phyloP scores from a whole-genome alignment of 2,329 filamentous ascomycete genomes.

The Phialophora tarda region DNA sequence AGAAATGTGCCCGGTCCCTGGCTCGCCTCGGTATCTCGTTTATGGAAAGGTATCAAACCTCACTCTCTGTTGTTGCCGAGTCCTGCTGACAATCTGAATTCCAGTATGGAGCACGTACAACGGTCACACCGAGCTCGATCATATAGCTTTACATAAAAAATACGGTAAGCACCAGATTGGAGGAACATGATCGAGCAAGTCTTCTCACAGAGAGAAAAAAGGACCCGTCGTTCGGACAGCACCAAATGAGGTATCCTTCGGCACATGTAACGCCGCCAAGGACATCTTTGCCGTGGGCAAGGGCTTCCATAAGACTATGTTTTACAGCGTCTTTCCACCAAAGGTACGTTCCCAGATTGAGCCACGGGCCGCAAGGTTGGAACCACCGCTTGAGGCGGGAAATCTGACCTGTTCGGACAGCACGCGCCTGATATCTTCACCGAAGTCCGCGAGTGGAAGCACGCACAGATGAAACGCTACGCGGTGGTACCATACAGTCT shows the following conservation, averaged over 20 bases:
- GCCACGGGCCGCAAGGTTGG: background rate
- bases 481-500: conserved; percentile 41
- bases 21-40: conserved; percentile 47
- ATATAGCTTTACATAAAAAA: conserved; percentile 47
- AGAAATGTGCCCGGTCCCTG: conserved; percentile 51
- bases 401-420: conserved; percentile 46
- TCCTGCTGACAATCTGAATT: background rate
- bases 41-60: conserved; percentile 44
- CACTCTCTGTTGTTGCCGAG: background rate
- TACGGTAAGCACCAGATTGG: conserved; percentile 37
- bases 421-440: conserved; percentile 65
- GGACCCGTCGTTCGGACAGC: conserved; percentile 57
- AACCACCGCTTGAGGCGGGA: background rate
- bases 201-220: conserved; percentile 14
- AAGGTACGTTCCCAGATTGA: conserved; percentile 51
- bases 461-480: conserved; percentile 61
- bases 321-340: conserved; percentile 61
- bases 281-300: conserved; percentile 57
- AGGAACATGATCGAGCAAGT: background rate
- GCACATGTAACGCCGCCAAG: conserved; percentile 54
- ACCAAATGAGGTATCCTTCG: conserved; percentile 56
- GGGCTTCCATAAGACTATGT: conserved; percentile 59
- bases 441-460: conserved; percentile 59
- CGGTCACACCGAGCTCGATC: conserved; percentile 49
- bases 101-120: conserved; percentile 47